Base-by-base conservation (phyloP, 1,284 basidiomycete species). In the Peniophora sp. region DNA sequence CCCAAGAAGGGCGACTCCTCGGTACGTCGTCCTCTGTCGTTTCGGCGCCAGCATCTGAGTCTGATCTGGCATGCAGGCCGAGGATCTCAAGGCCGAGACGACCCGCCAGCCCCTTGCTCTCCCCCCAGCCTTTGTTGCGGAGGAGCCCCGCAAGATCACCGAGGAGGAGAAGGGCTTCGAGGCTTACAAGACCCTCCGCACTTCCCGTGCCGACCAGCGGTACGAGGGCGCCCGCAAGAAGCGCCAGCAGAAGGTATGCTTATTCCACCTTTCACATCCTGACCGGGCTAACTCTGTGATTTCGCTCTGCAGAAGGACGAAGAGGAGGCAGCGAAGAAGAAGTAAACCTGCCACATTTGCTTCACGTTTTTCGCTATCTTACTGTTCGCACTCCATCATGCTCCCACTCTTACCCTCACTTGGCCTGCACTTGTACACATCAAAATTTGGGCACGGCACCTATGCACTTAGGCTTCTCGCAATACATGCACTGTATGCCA, bases 71-170 rank as follows among this genome's bases (percentile, higher is more conserved):
- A 48, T 11, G 46, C 55, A 93, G 90, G 83, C 81, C 57, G 92
- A 92, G 55, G 92, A 95, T 60, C 88, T 95, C 72, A 79, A 75
- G 59, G 84, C 89, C 54, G 69, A 83, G 62, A 90, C 87, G 59
- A 91, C 89, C 60, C 89, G 91, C 60, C 68, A 71, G 48, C 63
- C 81, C 56, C 64, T 91, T 62, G 76, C 92, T 55, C 75, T 96
- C 57, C 85, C 90, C 54, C 65, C 79, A 53, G 64, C 81, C 54
- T 83, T 81, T 70, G 70, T 72, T 54, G 79, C 77, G 63, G 97
- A 99, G 74, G 74, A 80, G 51, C 95, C 97, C 64, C 92, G 96
- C 68, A 88, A 91, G 72, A 98, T 99, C 70, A 93, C 93, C 58
- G 73, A 76, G 52, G 92, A 93, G 66, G 96, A 99, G 75, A 90